Evolutionary conservation across 768 basidiomycete genomes (phyloP).

Genomic region (Coprinellus micaceus): DNA sequence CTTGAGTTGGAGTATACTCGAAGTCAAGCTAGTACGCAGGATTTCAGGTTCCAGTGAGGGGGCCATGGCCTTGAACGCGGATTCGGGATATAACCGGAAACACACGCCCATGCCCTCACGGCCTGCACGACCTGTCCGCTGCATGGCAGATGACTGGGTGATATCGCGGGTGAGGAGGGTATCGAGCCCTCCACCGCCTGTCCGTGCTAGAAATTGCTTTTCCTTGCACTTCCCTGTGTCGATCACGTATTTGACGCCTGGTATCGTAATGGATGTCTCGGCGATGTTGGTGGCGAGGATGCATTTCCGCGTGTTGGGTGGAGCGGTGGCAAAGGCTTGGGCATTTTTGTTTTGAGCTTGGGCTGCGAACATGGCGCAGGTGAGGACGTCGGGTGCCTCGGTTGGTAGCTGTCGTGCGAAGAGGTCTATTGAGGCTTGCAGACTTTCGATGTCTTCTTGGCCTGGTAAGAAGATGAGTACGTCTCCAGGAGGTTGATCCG

Average conservation of each 20-base stretch:
- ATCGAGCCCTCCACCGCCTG: slow-evolving; percentile 82
- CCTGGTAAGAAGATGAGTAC: slow-evolving; percentile 93
- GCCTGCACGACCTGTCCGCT: slow-evolving; percentile 94
- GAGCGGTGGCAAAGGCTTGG: slow-evolving; percentile 69
- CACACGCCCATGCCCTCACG: slow-evolving; percentile 89
- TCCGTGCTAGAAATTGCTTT: slow-evolving; percentile 74
- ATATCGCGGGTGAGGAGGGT: slow-evolving; percentile 79
- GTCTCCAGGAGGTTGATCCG: slow-evolving; percentile 75
- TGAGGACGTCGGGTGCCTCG: slow-evolving; percentile 51
- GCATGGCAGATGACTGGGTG: slow-evolving; percentile 86
- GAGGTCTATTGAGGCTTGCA: slow-evolving; percentile 69
- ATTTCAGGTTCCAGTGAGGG: slow-evolving; percentile 84
- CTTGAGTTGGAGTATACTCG: slow-evolving; percentile 81
- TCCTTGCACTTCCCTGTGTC: slow-evolving; percentile 97
- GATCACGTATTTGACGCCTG: slow-evolving; percentile 91
- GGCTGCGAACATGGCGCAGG: slow-evolving; percentile 84
- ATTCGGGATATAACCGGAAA: slow-evolving; percentile 90
- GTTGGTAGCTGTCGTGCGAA: slow-evolving; percentile 68
- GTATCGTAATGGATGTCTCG: slow-evolving; percentile 96
- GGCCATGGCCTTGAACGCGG: slow-evolving; percentile 64
- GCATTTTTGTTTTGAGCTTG: slow-evolving; percentile 75
- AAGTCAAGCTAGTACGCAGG: slow-evolving; percentile 77
- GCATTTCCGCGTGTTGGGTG: slow-evolving; percentile 75
- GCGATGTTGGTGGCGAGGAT: slow-evolving; percentile 98
- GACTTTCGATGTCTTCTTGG: slow-evolving; percentile 95